Evolutionary conservation across 352 stramenopile genomes (phyloP), one percentile per base, ranked within the genome.

Genomic region (Pythium sukuiense): DNA sequence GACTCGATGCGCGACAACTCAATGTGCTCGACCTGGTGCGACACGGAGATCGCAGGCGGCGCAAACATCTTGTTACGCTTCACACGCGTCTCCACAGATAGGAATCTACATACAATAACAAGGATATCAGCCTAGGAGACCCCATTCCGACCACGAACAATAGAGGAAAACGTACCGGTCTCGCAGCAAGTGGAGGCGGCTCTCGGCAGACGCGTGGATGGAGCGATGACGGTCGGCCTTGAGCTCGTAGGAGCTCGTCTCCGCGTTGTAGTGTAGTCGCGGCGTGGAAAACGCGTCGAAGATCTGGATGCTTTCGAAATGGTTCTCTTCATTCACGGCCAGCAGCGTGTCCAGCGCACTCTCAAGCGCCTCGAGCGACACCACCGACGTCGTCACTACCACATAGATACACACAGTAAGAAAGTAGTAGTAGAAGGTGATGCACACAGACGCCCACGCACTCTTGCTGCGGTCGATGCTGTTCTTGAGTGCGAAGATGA

Each of bases 1-100:
- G 88, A 96, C 65, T 96, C 88, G 59, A 96, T 93, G 16, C 76
- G 72, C n/a, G 83, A 92, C n/a, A 96, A 70, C 82, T 94, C 76
- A 50, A 92, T 95, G 66, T 92, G 89, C 46, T 93, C 83, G 6
- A 76, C 70, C 2, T 76, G 72, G 41, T 80, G 85, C 1, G 81
- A 77, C 20, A 92, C 61, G 0, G 81, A 73, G 46, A 83, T 77
- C 3, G 83, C 76, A 3, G 84, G 86, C 8, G 79, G 73, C 18
- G 86, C 73, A 70, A 96, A 94, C 64, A 93, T 81, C 57, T 89
- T 89, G 76, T 95, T 93, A 6, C 87, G 71, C 64, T 90, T 90
- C 24, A 95, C 83, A 9, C 87, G 85, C 13, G 83, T 76, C 55
- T 93, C 85, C 52, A 93, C 73, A 0, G 73, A 80, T 50, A 82